Evolutionary conservation across 495 filamentous ascomycete genomes (phyloP), one percentile per base, ranked within the genome.

Genomic region (Mytilinidion resinicola): DNA sequence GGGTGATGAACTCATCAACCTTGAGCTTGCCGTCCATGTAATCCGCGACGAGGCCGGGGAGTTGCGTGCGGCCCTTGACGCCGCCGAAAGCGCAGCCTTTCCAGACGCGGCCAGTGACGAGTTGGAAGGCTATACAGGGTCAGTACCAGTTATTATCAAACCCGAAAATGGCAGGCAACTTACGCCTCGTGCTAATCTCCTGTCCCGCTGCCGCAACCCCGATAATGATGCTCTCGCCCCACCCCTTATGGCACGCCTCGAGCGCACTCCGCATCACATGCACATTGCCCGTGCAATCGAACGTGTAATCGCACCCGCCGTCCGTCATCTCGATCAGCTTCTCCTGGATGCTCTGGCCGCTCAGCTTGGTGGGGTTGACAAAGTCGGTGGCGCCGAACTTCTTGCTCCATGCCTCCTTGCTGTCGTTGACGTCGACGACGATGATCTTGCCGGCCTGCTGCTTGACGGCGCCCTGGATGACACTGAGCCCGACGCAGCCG

Each of bases 1-100:
- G 95, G 33, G 93, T 98, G 75, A 98, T 97, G 79, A 97, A 97
- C 78, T 98, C 93, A 68, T 98, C 95, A 41, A 98, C 92, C 88
- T 96, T 97, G 68, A 98, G 82, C 67, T 87, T 81, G 61, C 91
- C 91, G 21, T 78, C 78, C 72, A 95, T 80, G 72, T 98, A 98
- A 72, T 97, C 95, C 53, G 85, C 79, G 6, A 98, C 91, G 30
- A 98, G 83, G 53, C 80, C 86, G 36, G 88, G 89, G 49, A 98
- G 82, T 75, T 98, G 93, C 30, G 87, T 83, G 66, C 93, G 90
- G 59, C 93, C 93, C 80, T 98, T 98, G 79, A 98, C 90, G 59
- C 93, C 93, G 62, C 93, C 93, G 67, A 98, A 98, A 25, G 93
- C 93, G 70, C 92, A 96, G 58, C 93, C 93, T 72, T 88, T 95